Evolutionary conservation across 306 rosid species (phyloP), one percentile per base, ranked within the genome.

Genomic region (Trifolium pratense): DNA sequence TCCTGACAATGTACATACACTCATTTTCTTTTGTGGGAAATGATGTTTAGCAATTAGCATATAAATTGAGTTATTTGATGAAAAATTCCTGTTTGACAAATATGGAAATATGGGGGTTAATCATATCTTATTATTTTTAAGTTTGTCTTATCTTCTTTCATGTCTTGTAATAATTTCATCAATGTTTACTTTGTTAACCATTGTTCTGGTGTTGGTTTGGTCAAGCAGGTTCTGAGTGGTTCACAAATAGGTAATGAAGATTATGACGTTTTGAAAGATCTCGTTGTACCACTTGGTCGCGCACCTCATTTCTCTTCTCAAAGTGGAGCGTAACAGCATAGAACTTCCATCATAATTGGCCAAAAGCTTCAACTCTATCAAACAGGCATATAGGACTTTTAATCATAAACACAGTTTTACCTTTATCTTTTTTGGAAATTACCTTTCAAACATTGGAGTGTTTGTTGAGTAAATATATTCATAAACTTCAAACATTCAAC

Each of bases 241-340:
- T 82, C 86, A 16, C 86, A 84, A 62, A 75, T 94, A 71, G 75
- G 80, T 11, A 81, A 57, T 45, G 97, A 89, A 66, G 93, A 94
- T 69, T 94, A 87, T 29, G 90, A 91, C 72, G 43, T 84, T 71
- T 83, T 94, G 88, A 91, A 83, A 85, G 91, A 91, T 83, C 78
- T 84, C 72, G 63, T 91, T 20, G 77, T 94, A 23, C 96, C 99
- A 10, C 99, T 91, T 11, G 95, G 99, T 64, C 87, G 87, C 56
- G 87, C 79, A n/a, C 90, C 96, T 71, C 82, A 86, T 43, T 83
- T 91, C 75, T 82, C 99, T 52, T 77, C 88, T 26, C 90, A 88
- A 78, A 87, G 87, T 74, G 98, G 89, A 39, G 97, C 96, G 11
- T 93, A 83, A 83, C 37, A 70, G 36, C 66, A 17, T 42, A 32